phyloP scores from a whole-genome alignment of 306 rosid species.

The Cucumis hystrix region DNA sequence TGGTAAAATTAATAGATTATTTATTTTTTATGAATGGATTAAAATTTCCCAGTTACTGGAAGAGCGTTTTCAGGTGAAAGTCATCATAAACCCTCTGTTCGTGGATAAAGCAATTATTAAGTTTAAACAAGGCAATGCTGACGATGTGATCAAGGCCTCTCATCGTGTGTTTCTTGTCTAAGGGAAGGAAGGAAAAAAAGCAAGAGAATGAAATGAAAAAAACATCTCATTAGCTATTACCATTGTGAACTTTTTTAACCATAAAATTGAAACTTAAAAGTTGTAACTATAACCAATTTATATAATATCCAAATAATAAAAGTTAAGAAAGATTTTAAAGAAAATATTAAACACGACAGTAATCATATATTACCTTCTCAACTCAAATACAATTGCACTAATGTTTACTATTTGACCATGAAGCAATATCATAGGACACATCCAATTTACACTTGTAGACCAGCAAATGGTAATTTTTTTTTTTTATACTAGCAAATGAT shows the following conservation, averaged over 20 bases:
- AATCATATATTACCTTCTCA: not conserved
- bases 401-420: not conserved
- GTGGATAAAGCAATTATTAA: too few relatives aligned
- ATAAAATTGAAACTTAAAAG: not conserved
- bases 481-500: not conserved
- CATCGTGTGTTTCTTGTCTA: not conserved
- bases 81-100: too few relatives aligned
- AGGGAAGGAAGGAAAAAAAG: not conserved
- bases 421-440: not conserved
- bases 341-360: not conserved
- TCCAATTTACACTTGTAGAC: not conserved
- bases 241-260: not conserved
- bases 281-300: not conserved
- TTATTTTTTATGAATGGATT: too few relatives aligned
- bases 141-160: too few relatives aligned
- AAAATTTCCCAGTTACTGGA: too few relatives aligned
- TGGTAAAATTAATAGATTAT: too few relatives aligned
- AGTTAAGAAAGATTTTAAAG: not conserved
- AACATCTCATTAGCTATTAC: not conserved
- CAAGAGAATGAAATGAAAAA: not conserved
- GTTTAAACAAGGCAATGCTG: too few relatives aligned
- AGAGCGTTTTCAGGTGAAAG: too few relatives aligned
- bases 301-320: not conserved
- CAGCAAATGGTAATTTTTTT: not conserved
- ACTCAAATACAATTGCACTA: slow-evolving; percentile 7